Evolutionary conservation across 2,329 filamentous ascomycete genomes (phyloP).

Genomic region (Cladosporium halotolerans): DNA sequence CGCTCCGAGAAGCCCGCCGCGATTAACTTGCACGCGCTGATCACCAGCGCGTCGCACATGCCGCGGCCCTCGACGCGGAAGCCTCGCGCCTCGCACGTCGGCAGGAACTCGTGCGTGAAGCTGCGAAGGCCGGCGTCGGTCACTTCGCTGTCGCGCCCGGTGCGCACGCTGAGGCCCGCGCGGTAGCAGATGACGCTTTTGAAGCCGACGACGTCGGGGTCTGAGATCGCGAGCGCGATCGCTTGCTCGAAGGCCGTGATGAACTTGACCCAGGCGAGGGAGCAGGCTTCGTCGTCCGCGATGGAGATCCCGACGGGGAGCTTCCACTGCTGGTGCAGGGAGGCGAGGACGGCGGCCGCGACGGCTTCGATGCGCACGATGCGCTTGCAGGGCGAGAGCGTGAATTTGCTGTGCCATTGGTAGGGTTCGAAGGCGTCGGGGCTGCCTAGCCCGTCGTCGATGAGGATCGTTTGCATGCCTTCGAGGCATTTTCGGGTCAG

Average conservation of each 20-base stretch:
- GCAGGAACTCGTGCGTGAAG: conserved; percentile 37
- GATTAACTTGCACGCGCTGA: conserved; percentile 56
- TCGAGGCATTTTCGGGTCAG: conserved; percentile 61
- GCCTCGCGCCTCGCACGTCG: conserved; percentile 32
- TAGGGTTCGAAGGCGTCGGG: conserved; percentile 53
- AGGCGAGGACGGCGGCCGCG: conserved; percentile 56
- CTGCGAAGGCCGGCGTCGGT: conserved; percentile 25
- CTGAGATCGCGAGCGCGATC: conserved; percentile 53
- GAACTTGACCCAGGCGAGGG: conserved; percentile 37
- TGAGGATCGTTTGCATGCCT: conserved; percentile 65
- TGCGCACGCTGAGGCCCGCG: conserved; percentile 61
- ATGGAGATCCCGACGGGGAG: conserved; percentile 24
- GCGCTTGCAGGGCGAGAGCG: conserved; percentile 57
- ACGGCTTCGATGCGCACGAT: conserved; percentile 74
- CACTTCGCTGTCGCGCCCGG: conserved; percentile 37
- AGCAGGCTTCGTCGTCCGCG: conserved; percentile 26
- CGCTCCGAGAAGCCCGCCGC: conserved; percentile 36
- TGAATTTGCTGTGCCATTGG: conserved; percentile 60
- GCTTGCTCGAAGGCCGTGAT: conserved; percentile 45
- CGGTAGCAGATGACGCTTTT: conserved; percentile 80
- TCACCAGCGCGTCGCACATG: conserved; percentile 65
- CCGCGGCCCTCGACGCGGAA: conserved; percentile 55
- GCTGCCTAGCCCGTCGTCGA: conserved; percentile 68
- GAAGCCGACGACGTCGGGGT: conserved; percentile 68
- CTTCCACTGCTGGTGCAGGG: conserved; percentile 29